Evolutionary conservation across 1,284 basidiomycete genomes (phyloP).

Genomic region (Cutaneotrichosporon dermatis): DNA sequence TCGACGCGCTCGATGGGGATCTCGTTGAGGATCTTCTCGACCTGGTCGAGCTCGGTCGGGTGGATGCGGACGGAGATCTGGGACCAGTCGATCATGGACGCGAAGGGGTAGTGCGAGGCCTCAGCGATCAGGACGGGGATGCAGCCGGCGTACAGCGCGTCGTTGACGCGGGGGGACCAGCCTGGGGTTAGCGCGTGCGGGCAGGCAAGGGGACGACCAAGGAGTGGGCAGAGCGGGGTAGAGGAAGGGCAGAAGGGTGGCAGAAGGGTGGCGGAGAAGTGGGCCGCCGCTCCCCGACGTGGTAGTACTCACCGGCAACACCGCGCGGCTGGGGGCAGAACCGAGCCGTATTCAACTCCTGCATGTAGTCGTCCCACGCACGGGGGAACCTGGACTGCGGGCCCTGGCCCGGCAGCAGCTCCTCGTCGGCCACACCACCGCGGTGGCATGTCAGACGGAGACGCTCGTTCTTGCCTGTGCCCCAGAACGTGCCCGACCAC

Average conservation of each 20-base stretch:
- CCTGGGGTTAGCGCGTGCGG: constrained; percentile 19
- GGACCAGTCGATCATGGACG: constrained; percentile 49
- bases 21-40: constrained; percentile 47
- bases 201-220: too few species aligned
- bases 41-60: constrained; percentile 48
- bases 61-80: constrained; percentile 49
- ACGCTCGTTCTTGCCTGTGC: constrained; percentile 44
- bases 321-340: constrained; percentile 52
- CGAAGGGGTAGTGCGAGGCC: constrained; percentile 50
- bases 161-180: constrained; percentile 51
- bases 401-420: constrained; percentile 40
- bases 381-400: constrained; percentile 32
- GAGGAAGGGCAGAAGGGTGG: too few species aligned
- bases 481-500: constrained; percentile 48
- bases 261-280: too few species aligned
- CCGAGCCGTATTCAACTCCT: constrained; percentile 43
- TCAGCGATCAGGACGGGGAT: constrained; percentile 52
- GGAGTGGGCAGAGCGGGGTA: too few species aligned
- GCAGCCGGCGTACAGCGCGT: constrained; percentile 53
- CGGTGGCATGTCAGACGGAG: constrained; percentile 41
- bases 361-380: constrained; percentile 47
- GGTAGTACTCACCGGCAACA: constrained; percentile 36
- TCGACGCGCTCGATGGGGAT: constrained; percentile 47
- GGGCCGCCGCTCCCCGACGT: too few species aligned
- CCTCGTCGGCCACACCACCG: constrained; percentile 37